Evolutionary conservation across 1,139 yeast species (phyloP), one percentile per base, ranked within the genome.

Genomic region (Trichomonascaceae sp.): DNA sequence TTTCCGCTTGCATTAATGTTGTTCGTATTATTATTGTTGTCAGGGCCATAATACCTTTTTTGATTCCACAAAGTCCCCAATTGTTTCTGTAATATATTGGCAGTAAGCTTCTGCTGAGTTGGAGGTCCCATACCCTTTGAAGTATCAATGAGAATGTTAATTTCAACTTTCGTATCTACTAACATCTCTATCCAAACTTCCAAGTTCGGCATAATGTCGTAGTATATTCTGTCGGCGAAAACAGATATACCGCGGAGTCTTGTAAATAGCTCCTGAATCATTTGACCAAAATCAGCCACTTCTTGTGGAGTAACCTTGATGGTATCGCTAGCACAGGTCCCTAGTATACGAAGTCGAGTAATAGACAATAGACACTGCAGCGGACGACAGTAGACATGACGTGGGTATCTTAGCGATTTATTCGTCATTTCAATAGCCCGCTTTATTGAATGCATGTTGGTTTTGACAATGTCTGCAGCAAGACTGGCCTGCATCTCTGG

Each of bases 341-440:
- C 43, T 4, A 48, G 45, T 8, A 62, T 47, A 18, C 63, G 53
- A 17, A 61, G 49, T 22, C 65, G 55, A 32, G 62, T 53, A 44
- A 62, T 47, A 22, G 63, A 56, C 7, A 80, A 78, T 43, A 81
- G 65, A 0, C 84, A 80, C 63, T 79, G 80, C 74, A 81, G 69
- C 4, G 84, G 83, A 45, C 84, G 66, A 60, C 79, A 81, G 63
- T 78, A 78, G 62, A 80, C 74, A 58, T 78, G 79, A 1, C 83
- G 78, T 1, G 85, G 85, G 55, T 75, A 76, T 53, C 72, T 66
- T 5, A 71, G 61, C 1, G 78, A 73, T 52, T 70, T 68, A 6
- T 70, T 69, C 52, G 77, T 73, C 39, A 79, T 55, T 22, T 66
- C 66, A 17, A 77, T 69, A 63, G 80, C 17, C 17, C 41, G 9